These are phyloP conservation scores for Medicago lupulina DNA, from an alignment of 306 rosid species.

Conservation along the genomic window DNA sequence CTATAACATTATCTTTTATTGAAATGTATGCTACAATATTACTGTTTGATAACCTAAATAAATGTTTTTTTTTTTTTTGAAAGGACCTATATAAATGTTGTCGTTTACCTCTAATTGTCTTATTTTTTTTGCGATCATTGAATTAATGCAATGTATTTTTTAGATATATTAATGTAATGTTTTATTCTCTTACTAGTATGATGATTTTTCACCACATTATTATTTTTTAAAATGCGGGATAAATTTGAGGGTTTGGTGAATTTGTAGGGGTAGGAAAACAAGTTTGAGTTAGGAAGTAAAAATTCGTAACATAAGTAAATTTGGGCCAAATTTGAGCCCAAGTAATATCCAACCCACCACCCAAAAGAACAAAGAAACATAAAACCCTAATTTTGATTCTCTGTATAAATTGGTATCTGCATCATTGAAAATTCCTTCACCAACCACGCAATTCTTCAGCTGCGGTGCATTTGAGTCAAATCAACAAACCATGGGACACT, in stretches of 20 bases:
- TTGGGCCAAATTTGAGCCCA: constrained; percentile 23
- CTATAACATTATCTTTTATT: too few relatives aligned
- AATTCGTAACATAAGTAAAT: background rate
- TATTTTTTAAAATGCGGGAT: too few relatives aligned
- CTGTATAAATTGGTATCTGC: constrained; percentile 10
- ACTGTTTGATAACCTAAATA: too few relatives aligned
- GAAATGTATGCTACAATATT: too few relatives aligned
- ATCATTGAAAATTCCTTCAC: background rate
- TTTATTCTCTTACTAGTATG: too few relatives aligned
- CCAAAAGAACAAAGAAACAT: background rate
- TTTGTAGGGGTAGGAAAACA: background rate
- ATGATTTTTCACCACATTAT: too few relatives aligned
- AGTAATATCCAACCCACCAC: background rate
- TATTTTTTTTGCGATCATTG: too few relatives aligned
- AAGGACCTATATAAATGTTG: too few relatives aligned
- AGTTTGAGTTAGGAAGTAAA: background rate
- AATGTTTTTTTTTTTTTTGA: too few relatives aligned
- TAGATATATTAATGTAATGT: too few relatives aligned
- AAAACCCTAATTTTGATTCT: constrained; percentile 38
- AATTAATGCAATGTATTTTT: too few relatives aligned
- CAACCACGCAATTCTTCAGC: background rate
- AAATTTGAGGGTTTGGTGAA: background rate
- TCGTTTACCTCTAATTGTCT: too few relatives aligned
- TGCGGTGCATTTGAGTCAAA: background rate
- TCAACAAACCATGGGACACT: constrained; percentile 69